Evolutionary conservation across 1,284 basidiomycete genomes (phyloP).

Genomic region (Fomitopsis pinicola): DNA sequence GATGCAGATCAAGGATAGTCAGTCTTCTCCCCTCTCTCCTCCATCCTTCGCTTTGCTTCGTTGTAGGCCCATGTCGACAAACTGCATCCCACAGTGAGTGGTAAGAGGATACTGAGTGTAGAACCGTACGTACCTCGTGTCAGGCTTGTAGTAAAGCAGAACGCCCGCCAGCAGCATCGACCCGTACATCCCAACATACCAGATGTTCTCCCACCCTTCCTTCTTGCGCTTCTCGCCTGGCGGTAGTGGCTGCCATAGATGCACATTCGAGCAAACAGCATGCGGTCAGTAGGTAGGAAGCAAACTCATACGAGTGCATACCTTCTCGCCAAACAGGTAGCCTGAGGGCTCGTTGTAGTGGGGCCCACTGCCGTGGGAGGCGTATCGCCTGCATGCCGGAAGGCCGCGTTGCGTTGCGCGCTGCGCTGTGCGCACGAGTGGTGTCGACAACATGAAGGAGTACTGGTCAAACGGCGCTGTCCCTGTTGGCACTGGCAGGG

Average conservation of each 20-base stretch:
- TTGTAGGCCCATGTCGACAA: constrained; percentile 88
- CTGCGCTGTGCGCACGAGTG: constrained; percentile 29
- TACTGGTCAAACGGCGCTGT: background rate
- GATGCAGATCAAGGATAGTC: constrained; percentile 45
- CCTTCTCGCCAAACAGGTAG: constrained; percentile 87
- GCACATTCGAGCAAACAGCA: background rate
- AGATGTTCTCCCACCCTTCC: constrained; percentile 86
- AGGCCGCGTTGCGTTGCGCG: constrained; percentile 15
- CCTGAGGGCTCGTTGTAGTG: constrained; percentile 88
- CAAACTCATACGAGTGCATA: constrained; percentile 25
- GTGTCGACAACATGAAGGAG: constrained; percentile 29
- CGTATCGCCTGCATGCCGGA: constrained; percentile 37
- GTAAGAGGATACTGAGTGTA: background rate
- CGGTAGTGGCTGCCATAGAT: constrained; percentile 52
- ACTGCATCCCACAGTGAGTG: constrained; percentile 33
- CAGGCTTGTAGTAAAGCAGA: constrained; percentile 90
- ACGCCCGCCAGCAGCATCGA: constrained; percentile 76
- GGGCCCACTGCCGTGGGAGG: constrained; percentile 69
- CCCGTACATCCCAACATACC: constrained; percentile 91
- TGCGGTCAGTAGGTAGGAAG: background rate
- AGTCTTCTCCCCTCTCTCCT: constrained; percentile 81
- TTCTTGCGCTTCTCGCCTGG: constrained; percentile 82
- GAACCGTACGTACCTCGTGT: constrained; percentile 71
- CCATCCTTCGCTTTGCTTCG: constrained; percentile 86
- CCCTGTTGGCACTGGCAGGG: background rate